Conservation (phyloP, 768 basidiomycete genomes). For the Tubosaeta sp. region DNA sequence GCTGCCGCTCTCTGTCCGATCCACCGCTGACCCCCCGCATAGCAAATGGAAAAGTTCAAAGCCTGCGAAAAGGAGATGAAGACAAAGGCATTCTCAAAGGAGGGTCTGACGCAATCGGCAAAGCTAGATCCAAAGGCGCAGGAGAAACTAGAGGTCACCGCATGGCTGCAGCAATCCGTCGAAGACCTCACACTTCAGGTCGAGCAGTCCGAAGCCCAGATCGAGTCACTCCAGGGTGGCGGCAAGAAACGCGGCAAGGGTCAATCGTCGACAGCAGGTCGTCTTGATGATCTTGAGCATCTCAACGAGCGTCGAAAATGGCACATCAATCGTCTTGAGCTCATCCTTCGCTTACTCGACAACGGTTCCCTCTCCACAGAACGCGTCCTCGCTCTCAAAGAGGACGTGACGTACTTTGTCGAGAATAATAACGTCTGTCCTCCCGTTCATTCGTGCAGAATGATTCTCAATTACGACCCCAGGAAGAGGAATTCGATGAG, state of each 20-base stretch:
- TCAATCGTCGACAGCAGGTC: conserved; percentile 58
- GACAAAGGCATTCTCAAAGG: conserved; percentile 99
- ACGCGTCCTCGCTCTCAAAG: conserved; percentile 76
- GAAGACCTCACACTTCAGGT: conserved; percentile 93
- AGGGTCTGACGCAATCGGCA: conserved; percentile 90
- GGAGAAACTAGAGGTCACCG: conserved; percentile 85
- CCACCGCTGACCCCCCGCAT: conserved; percentile 12
- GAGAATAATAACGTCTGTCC: conserved; percentile 87
- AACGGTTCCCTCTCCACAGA: conserved; percentile 88
- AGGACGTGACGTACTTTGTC: conserved; percentile 95
- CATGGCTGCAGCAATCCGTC: conserved; percentile 85
- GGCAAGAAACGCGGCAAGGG: conserved; percentile 85
- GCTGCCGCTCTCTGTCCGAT: conserved; percentile 7
- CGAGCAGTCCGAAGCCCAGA: conserved; percentile 91
- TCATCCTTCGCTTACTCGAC: conserved; percentile 88
- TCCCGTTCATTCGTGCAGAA: conserved; percentile 2
- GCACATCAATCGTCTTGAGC: conserved; percentile 90
- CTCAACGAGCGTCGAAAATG: conserved; percentile 93
- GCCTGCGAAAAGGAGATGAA: conserved; percentile 99
- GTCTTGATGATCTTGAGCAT: conserved; percentile 78
- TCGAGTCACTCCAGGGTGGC: conserved; percentile 74
- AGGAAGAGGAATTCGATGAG: conserved; percentile 98
- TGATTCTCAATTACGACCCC: conserved; percentile 19
- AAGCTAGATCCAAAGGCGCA: conserved; percentile 97
- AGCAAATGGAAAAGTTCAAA: conserved; percentile 99